Evolutionary conservation across 371 early-diverging fungal genomes (phyloP).

Genomic region (Rhizopus delemar): DNA sequence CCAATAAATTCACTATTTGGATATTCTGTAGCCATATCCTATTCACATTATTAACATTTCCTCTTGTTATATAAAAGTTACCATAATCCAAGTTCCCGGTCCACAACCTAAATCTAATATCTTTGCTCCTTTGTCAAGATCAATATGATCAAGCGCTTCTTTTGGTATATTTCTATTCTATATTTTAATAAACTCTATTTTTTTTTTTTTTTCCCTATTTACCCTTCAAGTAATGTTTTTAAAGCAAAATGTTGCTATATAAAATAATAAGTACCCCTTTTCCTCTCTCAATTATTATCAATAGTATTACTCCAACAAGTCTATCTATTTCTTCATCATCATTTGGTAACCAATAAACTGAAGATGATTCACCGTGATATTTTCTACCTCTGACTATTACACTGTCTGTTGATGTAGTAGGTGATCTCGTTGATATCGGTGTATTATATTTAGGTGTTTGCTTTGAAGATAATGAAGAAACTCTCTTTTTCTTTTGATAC

Average conservation of each 20-base stretch:
- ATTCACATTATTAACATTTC: not conserved
- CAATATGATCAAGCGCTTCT: not conserved
- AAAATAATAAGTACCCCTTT: not conserved
- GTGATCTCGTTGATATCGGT: not conserved
- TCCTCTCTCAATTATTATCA: not conserved
- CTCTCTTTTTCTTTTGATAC: constrained; percentile 9
- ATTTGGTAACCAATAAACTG: constrained; percentile 31
- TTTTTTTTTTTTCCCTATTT: constrained; percentile 1
- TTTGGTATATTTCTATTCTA: constrained; percentile 20
- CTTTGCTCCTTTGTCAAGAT: constrained; percentile 14
- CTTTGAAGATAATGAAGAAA: not conserved
- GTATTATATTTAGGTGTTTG: not conserved
- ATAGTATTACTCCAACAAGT: constrained; percentile 23
- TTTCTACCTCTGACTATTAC: constrained; percentile 17
- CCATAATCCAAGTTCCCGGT: constrained; percentile 60
- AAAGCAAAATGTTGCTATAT: constrained; percentile 42
- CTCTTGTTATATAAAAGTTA: constrained; percentile 5
- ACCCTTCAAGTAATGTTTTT: constrained; percentile 32
- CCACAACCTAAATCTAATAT: constrained; percentile 58
- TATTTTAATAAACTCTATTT: not conserved
- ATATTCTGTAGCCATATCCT: constrained; percentile 61
- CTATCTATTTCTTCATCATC: constrained; percentile 34
- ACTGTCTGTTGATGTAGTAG: constrained; percentile 8
- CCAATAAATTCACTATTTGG: constrained; percentile 56
- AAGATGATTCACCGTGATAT: constrained; percentile 22